These are phyloP conservation scores for Volvariella volvacea DNA, from an alignment of 1,284 basidiomycete genomes.

Conservation along the genomic window DNA sequence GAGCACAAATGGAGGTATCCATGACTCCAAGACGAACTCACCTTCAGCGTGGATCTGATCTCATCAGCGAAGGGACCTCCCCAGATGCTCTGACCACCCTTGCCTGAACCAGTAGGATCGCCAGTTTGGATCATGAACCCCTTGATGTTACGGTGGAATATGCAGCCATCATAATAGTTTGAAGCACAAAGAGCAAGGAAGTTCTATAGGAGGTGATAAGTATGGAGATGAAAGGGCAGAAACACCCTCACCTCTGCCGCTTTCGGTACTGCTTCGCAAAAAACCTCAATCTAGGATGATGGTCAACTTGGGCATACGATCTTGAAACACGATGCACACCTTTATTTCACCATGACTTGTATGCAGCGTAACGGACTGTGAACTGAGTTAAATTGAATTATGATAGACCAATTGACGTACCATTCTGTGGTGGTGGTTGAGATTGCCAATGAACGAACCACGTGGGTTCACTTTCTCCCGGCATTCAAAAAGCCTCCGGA, in stretches of 20 bases:
- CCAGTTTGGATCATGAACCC: slow-evolving; percentile 96
- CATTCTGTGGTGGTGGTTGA: not conserved
- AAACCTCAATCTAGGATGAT: slow-evolving; percentile 78
- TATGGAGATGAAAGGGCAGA: slow-evolving; percentile 7
- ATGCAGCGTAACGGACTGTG: slow-evolving; percentile 90
- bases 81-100: slow-evolving; percentile 83
- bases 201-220: slow-evolving; percentile 50
- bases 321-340: slow-evolving; percentile 33
- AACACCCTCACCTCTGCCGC: slow-evolving; percentile 71
- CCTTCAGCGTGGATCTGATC: slow-evolving; percentile 87
- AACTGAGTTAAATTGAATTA: slow-evolving; percentile 3
- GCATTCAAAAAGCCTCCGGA: too few species aligned
- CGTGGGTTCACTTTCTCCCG: too few species aligned
- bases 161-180: slow-evolving; percentile 78
- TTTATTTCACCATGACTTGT: slow-evolving; percentile 94
- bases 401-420: not conserved
- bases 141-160: slow-evolving; percentile 93
- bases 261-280: slow-evolving; percentile 94
- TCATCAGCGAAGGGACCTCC: slow-evolving; percentile 87
- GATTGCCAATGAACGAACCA: too few species aligned
- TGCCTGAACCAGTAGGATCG: slow-evolving; percentile 77
- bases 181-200: slow-evolving; percentile 92
- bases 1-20: too few species aligned
- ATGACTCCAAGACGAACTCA: slow-evolving; percentile 22
- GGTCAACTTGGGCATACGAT: slow-evolving; percentile 1